Evolutionary conservation across 495 filamentous ascomycete species (phyloP).

Genomic region (Annulohypoxylon maeteangense): DNA sequence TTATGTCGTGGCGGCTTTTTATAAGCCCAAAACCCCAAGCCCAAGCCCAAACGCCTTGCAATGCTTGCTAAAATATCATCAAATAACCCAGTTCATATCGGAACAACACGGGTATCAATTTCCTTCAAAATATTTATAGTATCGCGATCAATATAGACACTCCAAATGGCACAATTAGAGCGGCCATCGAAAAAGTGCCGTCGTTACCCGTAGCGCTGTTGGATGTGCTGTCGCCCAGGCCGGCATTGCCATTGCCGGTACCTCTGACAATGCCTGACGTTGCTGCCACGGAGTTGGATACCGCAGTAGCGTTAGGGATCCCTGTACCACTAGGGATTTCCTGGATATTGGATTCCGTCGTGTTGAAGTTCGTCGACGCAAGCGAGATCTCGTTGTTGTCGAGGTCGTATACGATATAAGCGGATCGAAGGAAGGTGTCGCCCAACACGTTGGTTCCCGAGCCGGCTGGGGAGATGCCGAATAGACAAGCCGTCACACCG

Average conservation of each 20-base stretch:
- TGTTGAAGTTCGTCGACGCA: conserved; percentile 86
- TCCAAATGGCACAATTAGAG: conserved; percentile 27
- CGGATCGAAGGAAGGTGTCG: conserved; percentile 91
- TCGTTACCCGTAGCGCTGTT: conserved; percentile 7
- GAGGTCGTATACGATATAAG: conserved; percentile 93
- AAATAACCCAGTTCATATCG: conserved; percentile 17
- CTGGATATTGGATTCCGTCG: conserved; percentile 67
- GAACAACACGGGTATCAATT: conserved; percentile 5
- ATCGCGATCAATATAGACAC: conserved; percentile 22
- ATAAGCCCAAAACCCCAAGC: conserved; percentile 1
- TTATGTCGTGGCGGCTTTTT: not conserved
- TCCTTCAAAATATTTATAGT: conserved; percentile 9
- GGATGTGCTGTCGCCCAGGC: conserved; percentile 5
- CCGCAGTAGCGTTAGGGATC: conserved; percentile 77
- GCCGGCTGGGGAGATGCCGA: conserved; percentile 79
- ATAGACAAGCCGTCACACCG: conserved; percentile 71
- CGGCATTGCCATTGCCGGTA: conserved; percentile 38
- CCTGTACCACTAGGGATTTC: conserved; percentile 77
- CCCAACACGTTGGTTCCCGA: conserved; percentile 77
- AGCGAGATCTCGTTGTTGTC: conserved; percentile 88
- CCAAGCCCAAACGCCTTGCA: conserved; percentile 29
- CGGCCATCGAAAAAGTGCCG: conserved; percentile 16
- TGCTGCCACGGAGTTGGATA: conserved; percentile 71
- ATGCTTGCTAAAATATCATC: conserved; percentile 25
- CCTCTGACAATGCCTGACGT: conserved; percentile 50